Evolutionary conservation across 2,329 filamentous ascomycete species (phyloP), one percentile per base, ranked within the genome.

Genomic region (Rhexocercosporidium sp.): DNA sequence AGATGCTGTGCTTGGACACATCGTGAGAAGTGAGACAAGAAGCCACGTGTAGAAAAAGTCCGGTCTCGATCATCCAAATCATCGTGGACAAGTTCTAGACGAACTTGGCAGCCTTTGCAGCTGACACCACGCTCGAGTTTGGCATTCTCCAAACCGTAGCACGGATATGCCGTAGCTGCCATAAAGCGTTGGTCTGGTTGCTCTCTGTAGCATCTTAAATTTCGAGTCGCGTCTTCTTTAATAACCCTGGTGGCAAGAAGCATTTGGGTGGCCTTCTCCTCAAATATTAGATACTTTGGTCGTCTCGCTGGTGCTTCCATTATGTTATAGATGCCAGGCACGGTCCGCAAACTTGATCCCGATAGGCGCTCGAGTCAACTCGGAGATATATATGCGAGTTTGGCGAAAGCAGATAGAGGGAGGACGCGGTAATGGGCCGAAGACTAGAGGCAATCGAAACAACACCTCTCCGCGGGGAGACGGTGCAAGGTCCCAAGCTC

Each of bases 11-110:
- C 47, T 51, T 51, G 22, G 47, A 51, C 47, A 51, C 47, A 51
- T 51, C 22, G 47, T 51, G 47, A 51, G 47, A 51, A 51, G 47
- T 51, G 47, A 51, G 47, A 51, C 47, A 51, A 51, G 47, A 51
- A 51, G 11, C 47, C 47, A 22, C 47, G 47, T 51, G 47, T 29
- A 51, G 47, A 51, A 51, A 51, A 51, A 51, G 47, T 29, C 47
- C 47, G 47, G 47, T 51, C 22, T 51, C 47, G 47, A 51, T 51
- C 47, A 51, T 29, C 47, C 47, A 9, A 51, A 51, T 51, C 47
- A 51, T 25, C 47, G 47, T 51, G 47, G 22, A 51, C 22, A 51
- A 51, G 47, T 51, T 51, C 22, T 29, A 29, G 47, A 51, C 47
- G 22, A 29, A 51, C 22, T 51, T 51, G 47, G 47, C 47, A 51